These are phyloP conservation scores for Taphrina flavorubra DNA, from an alignment of 1,139 yeast genomes.

Conservation along the genomic window DNA sequence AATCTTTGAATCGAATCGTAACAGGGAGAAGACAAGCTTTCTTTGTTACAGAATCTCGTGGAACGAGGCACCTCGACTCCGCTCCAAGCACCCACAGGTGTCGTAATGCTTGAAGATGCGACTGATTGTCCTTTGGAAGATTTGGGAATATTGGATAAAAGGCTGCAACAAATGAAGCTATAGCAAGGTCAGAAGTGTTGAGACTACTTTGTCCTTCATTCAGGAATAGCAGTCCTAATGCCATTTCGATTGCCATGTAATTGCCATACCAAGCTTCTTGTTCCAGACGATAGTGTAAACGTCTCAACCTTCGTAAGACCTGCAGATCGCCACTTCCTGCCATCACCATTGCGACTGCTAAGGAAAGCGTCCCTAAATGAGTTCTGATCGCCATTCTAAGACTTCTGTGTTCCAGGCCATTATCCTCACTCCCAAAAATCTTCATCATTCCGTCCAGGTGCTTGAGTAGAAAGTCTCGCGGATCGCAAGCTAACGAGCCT, in stretches of 20 bases:
- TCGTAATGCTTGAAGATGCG: conserved; percentile 81
- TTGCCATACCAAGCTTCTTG: conserved; percentile 63
- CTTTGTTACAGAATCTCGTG: conserved; percentile 64
- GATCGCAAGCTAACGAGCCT: conserved; percentile 65
- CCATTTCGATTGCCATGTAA: conserved; percentile 78
- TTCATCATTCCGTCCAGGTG: conserved; percentile 67
- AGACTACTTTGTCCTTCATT: conserved; percentile 95
- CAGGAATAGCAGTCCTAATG: conserved; percentile 82
- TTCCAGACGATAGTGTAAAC: conserved; percentile 65
- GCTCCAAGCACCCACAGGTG: conserved; percentile 92
- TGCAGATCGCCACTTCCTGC: conserved; percentile 91
- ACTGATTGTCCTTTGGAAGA: conserved; percentile 54
- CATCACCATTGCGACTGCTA: conserved; percentile 76
- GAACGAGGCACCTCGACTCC: conserved; percentile 77
- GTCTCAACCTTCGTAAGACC: conserved; percentile 72
- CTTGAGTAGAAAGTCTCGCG: conserved; percentile 64
- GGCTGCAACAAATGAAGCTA: conserved; percentile 75
- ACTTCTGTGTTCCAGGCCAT: conserved; percentile 65
- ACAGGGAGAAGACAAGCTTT: conserved; percentile 32
- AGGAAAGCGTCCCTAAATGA: conserved; percentile 64
- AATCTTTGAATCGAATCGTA: conserved; percentile 13
- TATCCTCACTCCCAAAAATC: conserved; percentile 58
- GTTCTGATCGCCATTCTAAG: conserved; percentile 64
- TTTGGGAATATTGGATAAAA: conserved; percentile 75
- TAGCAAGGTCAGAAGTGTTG: conserved; percentile 65